These are phyloP conservation scores for Eleusine coracana DNA, from an alignment of 176 grass and related monocot genomes.

Conservation along the genomic window DNA sequence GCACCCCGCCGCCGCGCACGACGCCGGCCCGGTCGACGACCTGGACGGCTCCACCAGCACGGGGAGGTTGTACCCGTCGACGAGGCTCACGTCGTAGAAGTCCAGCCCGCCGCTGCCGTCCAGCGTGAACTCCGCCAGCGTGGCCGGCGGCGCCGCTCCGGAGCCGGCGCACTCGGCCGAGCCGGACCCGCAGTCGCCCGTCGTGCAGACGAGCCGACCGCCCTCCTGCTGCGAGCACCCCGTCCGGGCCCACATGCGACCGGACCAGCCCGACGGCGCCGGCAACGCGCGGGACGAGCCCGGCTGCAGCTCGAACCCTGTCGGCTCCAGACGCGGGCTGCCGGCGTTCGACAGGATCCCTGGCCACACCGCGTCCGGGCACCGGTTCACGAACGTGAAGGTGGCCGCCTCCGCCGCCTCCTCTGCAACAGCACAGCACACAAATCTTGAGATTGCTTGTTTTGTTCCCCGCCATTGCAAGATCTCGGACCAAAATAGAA, in stretches of 20 bases:
- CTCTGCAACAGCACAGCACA: constrained; percentile 24
- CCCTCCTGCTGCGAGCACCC: constrained; percentile 34
- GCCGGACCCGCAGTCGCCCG: constrained; percentile 84
- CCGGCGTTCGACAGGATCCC: constrained; percentile 78
- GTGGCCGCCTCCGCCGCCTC: constrained; percentile 43
- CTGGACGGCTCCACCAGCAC: constrained; percentile 62
- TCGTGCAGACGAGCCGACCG: constrained; percentile 58
- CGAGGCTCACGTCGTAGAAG: constrained; percentile 93
- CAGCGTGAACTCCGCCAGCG: constrained; percentile 96
- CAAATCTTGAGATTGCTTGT: neutral
- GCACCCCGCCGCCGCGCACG: constrained; percentile 79
- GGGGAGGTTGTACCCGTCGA: constrained; percentile 82
- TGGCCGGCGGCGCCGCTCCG: constrained; percentile 71
- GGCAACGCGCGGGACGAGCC: constrained; percentile 48
- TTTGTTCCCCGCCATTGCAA: neutral
- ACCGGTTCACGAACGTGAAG: constrained; percentile 85
- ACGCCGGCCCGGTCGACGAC: neutral
- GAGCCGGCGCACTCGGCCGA: constrained; percentile 70
- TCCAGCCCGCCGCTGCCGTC: constrained; percentile 56
- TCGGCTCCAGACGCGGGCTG: constrained; percentile 59
- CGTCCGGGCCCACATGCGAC: constrained; percentile 83
- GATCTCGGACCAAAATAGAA: neutral
- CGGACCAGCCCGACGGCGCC: constrained; percentile 79
- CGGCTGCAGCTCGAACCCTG: constrained; percentile 74
- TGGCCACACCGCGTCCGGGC: constrained; percentile 68